These are phyloP conservation scores for Quercus wislizeni DNA, from an alignment of 306 rosid genomes.

Conservation along the genomic window DNA sequence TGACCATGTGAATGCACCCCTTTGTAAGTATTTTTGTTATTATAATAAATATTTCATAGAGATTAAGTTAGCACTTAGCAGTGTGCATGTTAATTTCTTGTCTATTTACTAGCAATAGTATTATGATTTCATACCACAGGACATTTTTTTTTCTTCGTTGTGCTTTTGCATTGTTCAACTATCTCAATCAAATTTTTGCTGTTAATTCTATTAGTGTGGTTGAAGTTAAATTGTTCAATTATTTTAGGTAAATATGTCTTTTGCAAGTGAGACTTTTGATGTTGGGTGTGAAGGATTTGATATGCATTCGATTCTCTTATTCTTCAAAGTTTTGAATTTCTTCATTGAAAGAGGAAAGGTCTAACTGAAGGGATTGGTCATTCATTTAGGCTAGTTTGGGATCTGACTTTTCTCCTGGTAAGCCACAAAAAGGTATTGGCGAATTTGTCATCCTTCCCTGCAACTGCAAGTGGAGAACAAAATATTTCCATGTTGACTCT, in stretches of 20 bases:
- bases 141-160: neutral
- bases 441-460: slow-evolving; percentile 1
- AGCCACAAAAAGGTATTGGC: neutral
- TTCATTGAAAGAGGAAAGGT: neutral
- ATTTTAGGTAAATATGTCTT: neutral
- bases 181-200: neutral
- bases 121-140: neutral
- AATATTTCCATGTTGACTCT: slow-evolving; percentile 5
- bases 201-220: neutral
- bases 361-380: neutral
- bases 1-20: slow-evolving; percentile 84
- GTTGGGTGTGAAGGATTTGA: neutral
- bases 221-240: neutral
- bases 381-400: neutral
- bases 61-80: slow-evolving; percentile 5
- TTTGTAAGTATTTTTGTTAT: slow-evolving; percentile 51
- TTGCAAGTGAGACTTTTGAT: neutral
- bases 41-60: neutral
- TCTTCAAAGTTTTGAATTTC: neutral
- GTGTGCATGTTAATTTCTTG: neutral
- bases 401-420: neutral
- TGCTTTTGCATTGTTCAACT: slow-evolving; percentile 11
- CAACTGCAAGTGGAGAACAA: neutral
- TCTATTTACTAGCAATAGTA: neutral
- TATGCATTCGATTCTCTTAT: neutral